Percentiles rank a stretch among this genome's conserved stretches.
These are phyloP conservation scores for Nigrospora osmanthi DNA, from an alignment of 2,329 filamentous ascomycete genomes.

Conservation along the genomic window DNA sequence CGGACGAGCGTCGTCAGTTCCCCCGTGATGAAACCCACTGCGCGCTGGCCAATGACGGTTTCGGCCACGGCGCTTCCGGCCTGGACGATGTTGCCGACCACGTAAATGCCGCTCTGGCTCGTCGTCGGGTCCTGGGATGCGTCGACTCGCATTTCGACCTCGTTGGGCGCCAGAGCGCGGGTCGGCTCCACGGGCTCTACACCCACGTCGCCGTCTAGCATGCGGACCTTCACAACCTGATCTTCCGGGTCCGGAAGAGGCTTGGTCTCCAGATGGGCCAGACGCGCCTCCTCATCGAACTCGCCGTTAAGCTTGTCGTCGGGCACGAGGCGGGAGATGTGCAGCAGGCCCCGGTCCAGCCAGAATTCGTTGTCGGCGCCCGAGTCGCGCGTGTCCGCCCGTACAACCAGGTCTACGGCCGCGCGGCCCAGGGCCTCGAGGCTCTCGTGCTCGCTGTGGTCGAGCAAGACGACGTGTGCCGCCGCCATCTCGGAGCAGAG, in stretches of 20 bases:
- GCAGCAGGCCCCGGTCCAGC: conserved; percentile 11
- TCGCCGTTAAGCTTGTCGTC: background rate
- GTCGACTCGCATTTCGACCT: conserved; percentile 5
- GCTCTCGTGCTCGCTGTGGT: conserved; percentile 9
- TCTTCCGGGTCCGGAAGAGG: background rate
- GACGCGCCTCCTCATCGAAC: background rate
- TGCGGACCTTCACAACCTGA: background rate
- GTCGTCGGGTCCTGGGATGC: conserved; percentile 2
- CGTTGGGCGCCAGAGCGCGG: conserved; percentile 1
- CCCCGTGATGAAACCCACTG: conserved; percentile 2
- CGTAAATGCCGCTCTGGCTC: background rate
- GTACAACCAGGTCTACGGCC: background rate
- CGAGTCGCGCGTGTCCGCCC: conserved; percentile 6
- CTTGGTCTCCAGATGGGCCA: background rate
- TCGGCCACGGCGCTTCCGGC: conserved; percentile 1
- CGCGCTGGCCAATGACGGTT: conserved; percentile 2
- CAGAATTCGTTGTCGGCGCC: conserved; percentile 14
- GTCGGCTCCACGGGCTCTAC: background rate
- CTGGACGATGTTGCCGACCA: conserved; percentile 2
- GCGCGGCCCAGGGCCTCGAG: conserved; percentile 3
- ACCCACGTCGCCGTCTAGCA: background rate
- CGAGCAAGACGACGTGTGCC: conserved; percentile 8
- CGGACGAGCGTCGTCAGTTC: conserved; percentile 4
- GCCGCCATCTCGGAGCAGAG: conserved; percentile 14
- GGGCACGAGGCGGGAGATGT: conserved; percentile 10